Percentiles rank a stretch among this genome's conserved stretches.
Evolutionary conservation across 2,329 filamentous ascomycete genomes (phyloP).

Genomic region (Colletotrichum orchidophilum): DNA sequence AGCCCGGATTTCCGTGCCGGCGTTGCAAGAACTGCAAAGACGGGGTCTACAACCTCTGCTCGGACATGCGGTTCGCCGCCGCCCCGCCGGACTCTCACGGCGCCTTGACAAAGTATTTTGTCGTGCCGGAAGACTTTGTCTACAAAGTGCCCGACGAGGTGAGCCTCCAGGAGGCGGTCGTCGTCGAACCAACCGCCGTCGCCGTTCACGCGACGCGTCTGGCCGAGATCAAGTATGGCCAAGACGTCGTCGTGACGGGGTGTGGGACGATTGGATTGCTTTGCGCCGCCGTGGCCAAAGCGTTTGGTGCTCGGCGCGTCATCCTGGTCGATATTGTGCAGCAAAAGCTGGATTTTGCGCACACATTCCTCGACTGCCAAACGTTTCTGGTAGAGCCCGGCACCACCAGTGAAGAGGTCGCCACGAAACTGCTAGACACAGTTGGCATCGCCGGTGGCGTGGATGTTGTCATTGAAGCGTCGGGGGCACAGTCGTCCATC

Average conservation of each 20-base stretch:
- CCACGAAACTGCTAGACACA: neutral
- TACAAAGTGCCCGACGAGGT: conserved; percentile 79
- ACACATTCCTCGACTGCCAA: conserved; percentile 2
- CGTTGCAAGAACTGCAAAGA: conserved; percentile 76
- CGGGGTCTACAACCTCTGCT: conserved; percentile 84
- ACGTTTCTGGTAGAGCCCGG: neutral
- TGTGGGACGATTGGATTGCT: conserved; percentile 24
- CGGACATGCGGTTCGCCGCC: conserved; percentile 82
- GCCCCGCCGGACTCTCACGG: conserved; percentile 82
- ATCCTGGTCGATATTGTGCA: conserved; percentile 22
- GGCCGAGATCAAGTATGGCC: conserved; percentile 15
- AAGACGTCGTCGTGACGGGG: conserved; percentile 11
- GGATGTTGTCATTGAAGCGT: conserved; percentile 11
- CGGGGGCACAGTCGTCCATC: conserved; percentile 9
- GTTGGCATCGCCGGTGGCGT: neutral
- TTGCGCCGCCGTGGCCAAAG: conserved; percentile 11
- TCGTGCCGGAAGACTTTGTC: conserved; percentile 81
- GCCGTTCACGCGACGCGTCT: conserved; percentile 18
- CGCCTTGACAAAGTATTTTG: conserved; percentile 81
- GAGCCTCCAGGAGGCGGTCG: conserved; percentile 30
- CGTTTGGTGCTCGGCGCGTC: conserved; percentile 10
- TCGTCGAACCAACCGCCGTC: conserved; percentile 21
- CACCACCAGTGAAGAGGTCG: neutral
- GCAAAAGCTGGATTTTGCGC: conserved; percentile 14
- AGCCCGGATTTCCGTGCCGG: conserved; percentile 83